Base-by-base conservation (phyloP, 2,329 filamentous ascomycete genomes). In the Graphilbum sp. region DNA sequence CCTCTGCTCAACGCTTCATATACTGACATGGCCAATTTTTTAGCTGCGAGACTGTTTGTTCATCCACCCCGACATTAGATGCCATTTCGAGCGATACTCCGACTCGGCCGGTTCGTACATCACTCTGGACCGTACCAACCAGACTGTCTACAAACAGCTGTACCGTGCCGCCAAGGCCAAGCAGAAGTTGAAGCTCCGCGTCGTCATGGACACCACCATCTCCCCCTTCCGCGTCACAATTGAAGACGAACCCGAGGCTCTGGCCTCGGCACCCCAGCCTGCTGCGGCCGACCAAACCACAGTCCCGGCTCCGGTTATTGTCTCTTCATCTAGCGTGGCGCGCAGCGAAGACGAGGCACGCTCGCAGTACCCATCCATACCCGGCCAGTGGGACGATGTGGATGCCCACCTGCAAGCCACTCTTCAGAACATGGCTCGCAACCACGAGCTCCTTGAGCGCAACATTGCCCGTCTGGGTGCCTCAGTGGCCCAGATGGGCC, bases 151-250 rank as follows among this genome's bases (percentile, higher is more conserved):
- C 69, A 96, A 95, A 67, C 90, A 95, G 56, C 78, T 98, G 32
- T 88, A 90, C 56, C 80, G 90, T 51, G 90, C 90, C 47, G 90
- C 90, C 46, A 98, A 95, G 66, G 90, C 90, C 29, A 98, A 98
- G 69, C 76, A 87, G 47, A 98, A 96, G 76, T 77, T 98, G 49
- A 87, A 90, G 59, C 72, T 98, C 42, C 83, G 76, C 47, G 79
- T 82, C 29, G 78, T 72, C 29, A 21, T 38, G 18, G 13, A 30
- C 7, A 18, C 19, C 10, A 17, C 31, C 11, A 2, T 12, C 15
- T 10, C 21, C 3, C 41, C 47, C 4, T 41, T 36, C 3, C 41
- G 44, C 3, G 63, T 66, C 32, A 63, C 64, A 7, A 58, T 69
- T 39, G 66, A 76, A 48, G 65, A 72, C 40, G 64, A 62, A 31